A percentile compares a stretch with the other conserved stretches of the same genome.
These are phyloP conservation scores for Penicillium sp. DNA, from an alignment of 2,329 filamentous ascomycete genomes.

Conservation along the genomic window DNA sequence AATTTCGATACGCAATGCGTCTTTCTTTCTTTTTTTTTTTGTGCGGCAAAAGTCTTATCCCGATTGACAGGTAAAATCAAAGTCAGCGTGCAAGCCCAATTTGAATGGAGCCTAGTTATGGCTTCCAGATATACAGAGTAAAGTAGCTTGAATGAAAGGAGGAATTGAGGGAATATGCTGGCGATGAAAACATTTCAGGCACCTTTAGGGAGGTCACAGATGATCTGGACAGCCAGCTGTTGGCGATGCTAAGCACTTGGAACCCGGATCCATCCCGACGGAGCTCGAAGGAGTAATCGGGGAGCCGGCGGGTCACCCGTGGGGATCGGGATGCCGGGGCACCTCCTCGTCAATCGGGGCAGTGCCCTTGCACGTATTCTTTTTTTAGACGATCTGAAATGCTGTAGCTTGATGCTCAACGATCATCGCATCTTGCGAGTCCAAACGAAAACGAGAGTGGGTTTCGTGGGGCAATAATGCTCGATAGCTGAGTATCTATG, in stretches of 20 bases:
- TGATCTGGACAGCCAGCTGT: not conserved
- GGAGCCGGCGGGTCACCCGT: constrained; percentile 4
- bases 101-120: not conserved
- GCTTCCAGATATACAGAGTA: not conserved
- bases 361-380: not conserved
- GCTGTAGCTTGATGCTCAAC: not conserved
- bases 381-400: not conserved
- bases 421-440: not conserved
- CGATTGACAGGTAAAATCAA: not conserved
- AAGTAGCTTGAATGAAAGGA: not conserved
- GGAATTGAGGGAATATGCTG: too few species aligned
- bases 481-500: not conserved
- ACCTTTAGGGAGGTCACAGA: not conserved
- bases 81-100: not conserved
- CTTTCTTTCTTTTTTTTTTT: too few species aligned
- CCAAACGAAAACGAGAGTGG: not conserved
- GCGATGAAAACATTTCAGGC: too few species aligned
- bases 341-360: not conserved
- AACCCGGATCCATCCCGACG: not conserved
- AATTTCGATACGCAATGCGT: not conserved
- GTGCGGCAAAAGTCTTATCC: not conserved
- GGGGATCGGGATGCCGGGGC: constrained; percentile 4
- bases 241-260: not conserved
- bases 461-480: not conserved
- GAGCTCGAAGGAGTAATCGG: not conserved